Percentiles rank a stretch among this genome's conserved stretches.
These are phyloP conservation scores for Apiospora malaysiana DNA, from an alignment of 2,329 filamentous ascomycete genomes.

Conservation along the genomic window DNA sequence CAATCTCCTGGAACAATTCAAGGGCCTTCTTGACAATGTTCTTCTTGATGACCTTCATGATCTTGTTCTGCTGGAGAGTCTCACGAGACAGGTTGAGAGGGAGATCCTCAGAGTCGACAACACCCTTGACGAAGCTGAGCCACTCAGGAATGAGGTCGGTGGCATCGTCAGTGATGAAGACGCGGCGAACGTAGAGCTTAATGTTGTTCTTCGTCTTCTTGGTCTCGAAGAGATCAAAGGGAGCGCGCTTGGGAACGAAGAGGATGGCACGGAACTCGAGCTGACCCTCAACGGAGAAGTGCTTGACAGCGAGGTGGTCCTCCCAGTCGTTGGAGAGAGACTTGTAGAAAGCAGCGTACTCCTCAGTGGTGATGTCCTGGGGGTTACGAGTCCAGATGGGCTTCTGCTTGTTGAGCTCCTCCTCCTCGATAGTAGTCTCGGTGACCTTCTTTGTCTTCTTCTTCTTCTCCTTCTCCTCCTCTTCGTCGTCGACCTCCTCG, in stretches of 20 bases:
- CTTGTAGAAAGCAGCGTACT: constrained; percentile 99
- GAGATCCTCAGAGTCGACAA: constrained; percentile 99
- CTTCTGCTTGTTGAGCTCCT: constrained; percentile 99
- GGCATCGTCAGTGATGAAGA: constrained; percentile 99
- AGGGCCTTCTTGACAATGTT: constrained; percentile 99
- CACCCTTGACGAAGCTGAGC: constrained; percentile 99
- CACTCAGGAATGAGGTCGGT: constrained; percentile 99
- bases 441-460: constrained; percentile 99
- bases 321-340: constrained; percentile 99
- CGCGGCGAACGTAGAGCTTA: constrained; percentile 99
- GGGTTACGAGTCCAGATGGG: constrained; percentile 99
- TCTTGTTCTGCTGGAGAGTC: constrained; percentile 99
- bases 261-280: constrained; percentile 99
- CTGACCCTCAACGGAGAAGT: constrained; percentile 99
- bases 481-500: constrained; percentile 88
- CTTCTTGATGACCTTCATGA: constrained; percentile 99
- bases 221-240: constrained; percentile 99
- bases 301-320: constrained; percentile 99
- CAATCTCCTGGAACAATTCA: constrained; percentile 98
- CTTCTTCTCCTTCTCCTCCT: constrained; percentile 88
- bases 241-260: constrained; percentile 98
- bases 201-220: constrained; percentile 99
- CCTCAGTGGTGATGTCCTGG: constrained; percentile 90
- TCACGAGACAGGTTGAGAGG: constrained; percentile 99
- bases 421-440: constrained; percentile 98